Conservation (phyloP, 192 early-diverging fungal genomes). For the Phycomyces blakesleeanus region DNA sequence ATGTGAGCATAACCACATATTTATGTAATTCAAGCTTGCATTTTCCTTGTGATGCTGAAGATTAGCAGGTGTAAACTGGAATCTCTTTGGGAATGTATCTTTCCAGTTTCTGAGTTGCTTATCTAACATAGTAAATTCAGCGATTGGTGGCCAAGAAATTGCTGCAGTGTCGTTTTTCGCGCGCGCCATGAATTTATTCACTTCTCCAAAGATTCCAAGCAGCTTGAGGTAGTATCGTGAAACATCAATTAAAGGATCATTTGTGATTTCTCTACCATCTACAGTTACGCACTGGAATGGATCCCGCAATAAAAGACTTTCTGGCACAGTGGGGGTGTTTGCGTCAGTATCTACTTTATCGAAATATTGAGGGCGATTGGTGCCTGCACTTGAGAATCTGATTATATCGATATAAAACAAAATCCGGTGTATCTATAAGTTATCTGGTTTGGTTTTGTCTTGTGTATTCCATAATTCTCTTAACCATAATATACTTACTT, state of each 20-base stretch:
- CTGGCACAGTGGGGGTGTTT: conserved; percentile 14
- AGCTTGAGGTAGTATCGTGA: conserved; percentile 12
- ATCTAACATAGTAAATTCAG: conserved; percentile 18
- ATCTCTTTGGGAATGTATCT: conserved; percentile 7
- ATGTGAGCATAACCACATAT: conserved; percentile 23
- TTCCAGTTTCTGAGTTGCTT: conserved; percentile 14
- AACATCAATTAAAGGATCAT: conserved; percentile 23
- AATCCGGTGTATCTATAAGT: background rate
- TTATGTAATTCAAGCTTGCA: conserved; percentile 18
- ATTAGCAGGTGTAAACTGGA: conserved; percentile 4
- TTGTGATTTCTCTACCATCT: conserved; percentile 5
- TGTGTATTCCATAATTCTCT: no score
- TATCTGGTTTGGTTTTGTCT: no score
- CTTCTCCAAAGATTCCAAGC: conserved; percentile 28
- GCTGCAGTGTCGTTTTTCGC: conserved; percentile 9
- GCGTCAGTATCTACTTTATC: conserved; percentile 43
- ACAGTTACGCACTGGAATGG: conserved; percentile 18
- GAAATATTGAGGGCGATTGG: conserved; percentile 45
- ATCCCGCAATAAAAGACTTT: conserved; percentile 18
- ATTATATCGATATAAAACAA: background rate
- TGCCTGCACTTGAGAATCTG: conserved; percentile 35
- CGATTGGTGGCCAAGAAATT: conserved; percentile 27
- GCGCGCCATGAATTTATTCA: conserved; percentile 22
- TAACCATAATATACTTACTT: conserved; percentile 25
- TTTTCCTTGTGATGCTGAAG: conserved; percentile 11